Evolutionary conservation across 768 basidiomycete genomes (phyloP), one percentile per base, ranked within the genome.

Genomic region (Galerina marginata): DNA sequence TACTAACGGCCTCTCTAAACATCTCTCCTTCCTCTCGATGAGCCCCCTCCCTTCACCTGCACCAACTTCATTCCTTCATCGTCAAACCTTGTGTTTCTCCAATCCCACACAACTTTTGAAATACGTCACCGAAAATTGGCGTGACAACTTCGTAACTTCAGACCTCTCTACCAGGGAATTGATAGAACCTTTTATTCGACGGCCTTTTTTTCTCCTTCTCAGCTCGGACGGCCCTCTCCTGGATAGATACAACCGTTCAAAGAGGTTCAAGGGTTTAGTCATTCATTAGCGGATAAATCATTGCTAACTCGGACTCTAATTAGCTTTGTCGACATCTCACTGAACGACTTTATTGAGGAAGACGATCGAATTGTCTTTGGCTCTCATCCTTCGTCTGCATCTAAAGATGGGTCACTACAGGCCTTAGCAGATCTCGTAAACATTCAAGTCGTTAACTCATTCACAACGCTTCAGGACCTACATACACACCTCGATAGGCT

Each of bases 131-230:
- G 81, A 78, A 61, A 83, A 91, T 63, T 99, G 96, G 96, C 82
- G 81, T 45, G 72, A 78, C 6, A 79, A 92, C 67, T 94, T 89
- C 66, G 94, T 98, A 33, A 96, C 95, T 0, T 73, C 79, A n/a
- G 90, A 93, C 69, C 72, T 96, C 20, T 70, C 71, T 43, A 86
- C 83, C 1, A 75, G 76, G 29, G 75, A 80, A 3, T 74, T 86
- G 14, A 78, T 99, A 38, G 83, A 84, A 60, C 75, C 81, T 50
- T 98, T 97, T 69, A 72, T 85, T 38, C 95, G 88, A 68, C 80
- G 97, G 15, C 97, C 97, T 0, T 99, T 95, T 72, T 95, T 97
- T 72, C 77, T 98, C 71, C 82, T 99, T 23, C 76, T 97, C 46
- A 83, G 77, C 48, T 82, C 95, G 33, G 95, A 98, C 62, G 96